Percentiles rank a stretch among this genome's conserved stretches.
Evolutionary conservation across 352 stramenopile genomes (phyloP).

Genomic region (Phytophthora capsici): DNA sequence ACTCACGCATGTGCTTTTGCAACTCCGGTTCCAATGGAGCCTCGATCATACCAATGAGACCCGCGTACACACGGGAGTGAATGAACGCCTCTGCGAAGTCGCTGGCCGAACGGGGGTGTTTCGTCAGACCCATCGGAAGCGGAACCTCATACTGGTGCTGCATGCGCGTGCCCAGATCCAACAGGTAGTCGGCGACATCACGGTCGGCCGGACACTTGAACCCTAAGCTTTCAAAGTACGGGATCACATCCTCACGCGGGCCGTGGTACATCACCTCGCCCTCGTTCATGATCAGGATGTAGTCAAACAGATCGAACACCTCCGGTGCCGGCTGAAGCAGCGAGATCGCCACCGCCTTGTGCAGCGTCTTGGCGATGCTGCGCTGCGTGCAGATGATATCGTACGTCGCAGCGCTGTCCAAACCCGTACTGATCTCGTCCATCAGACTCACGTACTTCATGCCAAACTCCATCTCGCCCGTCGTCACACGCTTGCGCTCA

Average conservation of each 20-base stretch:
- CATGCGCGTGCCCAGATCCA: conserved; percentile 34
- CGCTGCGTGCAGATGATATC: conserved; percentile 50
- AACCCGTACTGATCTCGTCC: conserved; percentile 69
- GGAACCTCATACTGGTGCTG: neutral
- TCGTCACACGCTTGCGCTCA: conserved; percentile 72
- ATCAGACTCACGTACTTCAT: conserved; percentile 71
- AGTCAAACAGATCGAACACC: conserved; percentile 53
- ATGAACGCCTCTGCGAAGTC: conserved; percentile 8
- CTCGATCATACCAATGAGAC: neutral
- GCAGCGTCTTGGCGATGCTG: conserved; percentile 44
- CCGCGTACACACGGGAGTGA: conserved; percentile 30
- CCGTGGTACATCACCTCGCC: conserved; percentile 47
- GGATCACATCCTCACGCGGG: conserved; percentile 23
- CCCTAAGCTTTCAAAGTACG: conserved; percentile 26
- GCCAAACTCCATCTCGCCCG: conserved; percentile 88
- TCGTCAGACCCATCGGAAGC: conserved; percentile 6
- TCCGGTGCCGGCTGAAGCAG: conserved; percentile 83
- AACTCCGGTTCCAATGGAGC: conserved; percentile 15
- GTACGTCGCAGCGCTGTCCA: conserved; percentile 52
- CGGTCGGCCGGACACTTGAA: conserved; percentile 29
- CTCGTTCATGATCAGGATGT: conserved; percentile 50
- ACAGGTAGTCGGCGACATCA: conserved; percentile 29
- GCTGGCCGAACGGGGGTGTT: conserved; percentile 19
- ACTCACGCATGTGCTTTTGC: conserved; percentile 20
- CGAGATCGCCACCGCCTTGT: conserved; percentile 62